phyloP scores from a whole-genome alignment of 1,284 basidiomycete species.

The Leccinum pachyderme region DNA sequence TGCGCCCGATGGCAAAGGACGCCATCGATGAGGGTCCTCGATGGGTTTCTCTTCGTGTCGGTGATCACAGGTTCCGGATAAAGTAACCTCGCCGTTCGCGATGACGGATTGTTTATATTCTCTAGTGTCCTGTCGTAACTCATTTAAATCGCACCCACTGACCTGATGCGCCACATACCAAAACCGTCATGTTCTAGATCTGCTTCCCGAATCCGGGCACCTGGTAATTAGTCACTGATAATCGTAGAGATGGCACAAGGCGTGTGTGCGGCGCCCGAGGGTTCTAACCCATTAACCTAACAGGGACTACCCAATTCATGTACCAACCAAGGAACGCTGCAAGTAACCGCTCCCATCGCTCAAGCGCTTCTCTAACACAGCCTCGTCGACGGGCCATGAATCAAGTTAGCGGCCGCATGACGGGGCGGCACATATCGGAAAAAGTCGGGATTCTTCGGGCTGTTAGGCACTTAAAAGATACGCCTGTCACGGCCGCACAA shows the following conservation, averaged over 20 bases:
- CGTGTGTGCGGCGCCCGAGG: conserved; percentile 6
- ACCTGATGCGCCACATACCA: conserved; percentile 10
- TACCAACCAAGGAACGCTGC: not conserved
- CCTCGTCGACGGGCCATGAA: not conserved
- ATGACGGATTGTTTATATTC: not conserved
- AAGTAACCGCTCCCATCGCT: not conserved
- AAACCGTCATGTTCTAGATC: conserved; percentile 5
- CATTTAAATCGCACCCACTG: conserved; percentile 12
- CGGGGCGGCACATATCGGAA: conserved; percentile 28
- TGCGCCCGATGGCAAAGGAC: conserved; percentile 31
- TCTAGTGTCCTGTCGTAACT: conserved; percentile 1
- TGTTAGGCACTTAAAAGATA: conserved; percentile 22
- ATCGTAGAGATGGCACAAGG: conserved; percentile 10
- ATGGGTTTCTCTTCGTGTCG: conserved; percentile 13
- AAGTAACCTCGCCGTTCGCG: conserved; percentile 6
- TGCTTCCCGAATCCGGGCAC: not conserved
- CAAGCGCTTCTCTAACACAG: not conserved
- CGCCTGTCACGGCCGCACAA: not conserved
- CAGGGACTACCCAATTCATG: no score
- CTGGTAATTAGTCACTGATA: conserved; percentile 8
- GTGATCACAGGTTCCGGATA: conserved; percentile 11
- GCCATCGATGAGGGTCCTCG: conserved; percentile 16
- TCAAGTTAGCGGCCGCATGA: not conserved
- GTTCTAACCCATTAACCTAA: conserved; percentile 1
- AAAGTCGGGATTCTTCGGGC: conserved; percentile 24